Base-by-base conservation (phyloP, 257 asterid genomes). In the Solanum dulcamara region DNA sequence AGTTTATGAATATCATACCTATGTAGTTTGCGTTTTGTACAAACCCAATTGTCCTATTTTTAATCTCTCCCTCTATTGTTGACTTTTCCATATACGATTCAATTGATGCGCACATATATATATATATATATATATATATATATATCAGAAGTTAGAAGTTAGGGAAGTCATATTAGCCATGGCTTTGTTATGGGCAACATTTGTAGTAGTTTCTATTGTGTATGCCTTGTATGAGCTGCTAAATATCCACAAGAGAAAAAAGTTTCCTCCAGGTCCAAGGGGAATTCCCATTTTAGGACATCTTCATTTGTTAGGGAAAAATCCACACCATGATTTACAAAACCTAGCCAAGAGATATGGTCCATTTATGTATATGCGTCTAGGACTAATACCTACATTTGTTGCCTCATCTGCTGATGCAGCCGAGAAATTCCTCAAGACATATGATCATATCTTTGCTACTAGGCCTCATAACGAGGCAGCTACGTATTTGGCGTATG, bases 231-330 rank as follows among this genome's bases (percentile, higher is more conserved):
- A 74, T 1, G 46, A 72, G 8, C 5, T 30, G 11, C 28, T 75
- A 20, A 22, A 50, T 11, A 51, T 10, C 46, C 80, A 46, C 79
- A 85, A 80, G 38, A 70, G 60, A 5, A 85, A 48, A 11, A 85
- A 71, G 64, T 59, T 80, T 5, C 88, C 90, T 0, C 90, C 87
- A 2, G 90, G 90, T 48, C 90, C 90, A 70, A 83, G 28, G 81
- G 80, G 87, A 18, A 85, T 59, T 11, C 64, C 64, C 64, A 55
- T 55, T 22, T 55, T 55, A 55, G 64, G 64, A 55, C 64, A 55
- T 22, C 81, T 88, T 22, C 90, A 83, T 6, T 30, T 86, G 84
- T 22, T 88, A 14, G 87, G 90, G 2, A 80, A 83, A 67, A 83
- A 82, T 0, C 86, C 89, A 22, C 88, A 83, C 70, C 84, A 85